Percentiles rank a stretch among this genome's conserved stretches.
Conservation (phyloP, 148 eudicot genomes). For the Chenopodium berlandieri region DNA sequence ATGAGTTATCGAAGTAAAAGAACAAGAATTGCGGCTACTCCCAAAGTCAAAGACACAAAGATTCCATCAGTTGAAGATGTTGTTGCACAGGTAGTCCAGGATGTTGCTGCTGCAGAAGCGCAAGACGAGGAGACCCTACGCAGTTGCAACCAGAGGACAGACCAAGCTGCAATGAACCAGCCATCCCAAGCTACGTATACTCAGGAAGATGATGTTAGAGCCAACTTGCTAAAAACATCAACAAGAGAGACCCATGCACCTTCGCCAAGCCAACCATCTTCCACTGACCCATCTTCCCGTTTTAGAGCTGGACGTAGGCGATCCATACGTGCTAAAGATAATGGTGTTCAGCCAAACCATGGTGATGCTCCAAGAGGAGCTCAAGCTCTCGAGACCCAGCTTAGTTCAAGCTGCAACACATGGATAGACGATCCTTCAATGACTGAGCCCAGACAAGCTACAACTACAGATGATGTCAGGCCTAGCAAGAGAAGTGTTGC, state of each 20-base stretch:
- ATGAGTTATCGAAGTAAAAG: slow-evolving; percentile 38
- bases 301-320: slow-evolving; percentile 14
- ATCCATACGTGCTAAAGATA: slow-evolving; percentile 13
- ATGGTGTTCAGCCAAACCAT: slow-evolving; percentile 18
- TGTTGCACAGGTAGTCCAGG: slow-evolving; percentile 24
- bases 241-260: slow-evolving; percentile 3
- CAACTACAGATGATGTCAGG: slow-evolving; percentile 12
- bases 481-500: slow-evolving; percentile 13
- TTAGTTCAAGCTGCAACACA: slow-evolving; percentile 14
- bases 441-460: slow-evolving; percentile 21
- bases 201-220: slow-evolving; percentile 8
- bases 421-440: slow-evolving; percentile 23
- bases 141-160: slow-evolving; percentile 8
- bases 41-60: slow-evolving; percentile 19
- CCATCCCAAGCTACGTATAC: slow-evolving; percentile 10
- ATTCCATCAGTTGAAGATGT: slow-evolving; percentile 26
- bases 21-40: slow-evolving; percentile 2
- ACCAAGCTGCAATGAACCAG: slow-evolving; percentile 3
- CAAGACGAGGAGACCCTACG: slow-evolving; percentile 22
- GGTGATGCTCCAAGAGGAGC: slow-evolving; percentile 13
- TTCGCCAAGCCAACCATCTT: slow-evolving; percentile 21
- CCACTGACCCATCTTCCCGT: slow-evolving; percentile 10
- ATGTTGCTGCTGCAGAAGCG: slow-evolving; percentile 18
- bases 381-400: slow-evolving; percentile 19
- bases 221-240: slow-evolving; percentile 9